These are phyloP conservation scores for Starmerella scarabaei DNA, from an alignment of 805 yeast species.

Conservation along the genomic window DNA sequence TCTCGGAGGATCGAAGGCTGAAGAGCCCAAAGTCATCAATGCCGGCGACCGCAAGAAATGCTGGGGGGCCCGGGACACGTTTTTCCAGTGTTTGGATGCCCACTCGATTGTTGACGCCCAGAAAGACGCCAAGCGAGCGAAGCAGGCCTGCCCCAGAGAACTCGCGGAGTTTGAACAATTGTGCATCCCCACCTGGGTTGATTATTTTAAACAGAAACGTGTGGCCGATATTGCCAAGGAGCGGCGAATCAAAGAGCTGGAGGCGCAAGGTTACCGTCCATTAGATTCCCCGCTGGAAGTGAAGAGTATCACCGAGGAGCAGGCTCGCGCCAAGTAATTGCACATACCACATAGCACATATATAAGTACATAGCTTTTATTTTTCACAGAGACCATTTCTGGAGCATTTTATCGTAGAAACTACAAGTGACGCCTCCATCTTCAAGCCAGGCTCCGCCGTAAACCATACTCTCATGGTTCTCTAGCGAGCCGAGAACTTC, in stretches of 20 bases:
- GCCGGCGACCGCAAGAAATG: conserved; percentile 50
- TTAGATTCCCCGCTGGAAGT: conserved; percentile 18
- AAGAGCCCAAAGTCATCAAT: conserved; percentile 31
- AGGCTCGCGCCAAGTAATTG: conserved; percentile 1
- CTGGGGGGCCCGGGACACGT: conserved; percentile 81
- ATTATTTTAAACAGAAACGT: conserved; percentile 82
- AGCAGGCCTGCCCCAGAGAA: conserved; percentile 43
- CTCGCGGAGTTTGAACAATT: conserved; percentile 50
- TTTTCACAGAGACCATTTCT: conserved; percentile 44
- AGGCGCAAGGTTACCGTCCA: conserved; percentile 41
- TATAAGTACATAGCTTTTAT: not conserved
- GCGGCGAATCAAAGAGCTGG: conserved; percentile 54
- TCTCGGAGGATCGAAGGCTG: conserved; percentile 5
- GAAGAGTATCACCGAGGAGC: conserved; percentile 10
- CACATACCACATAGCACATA: not conserved
- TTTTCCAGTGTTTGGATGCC: conserved; percentile 59
- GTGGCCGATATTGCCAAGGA: conserved; percentile 61
- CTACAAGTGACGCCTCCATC: conserved; percentile 68
- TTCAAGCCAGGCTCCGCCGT: conserved; percentile 80
- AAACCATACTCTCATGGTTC: conserved; percentile 77
- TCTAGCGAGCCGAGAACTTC: conserved; percentile 12
- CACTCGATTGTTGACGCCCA: conserved; percentile 58
- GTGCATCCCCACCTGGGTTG: conserved; percentile 79
- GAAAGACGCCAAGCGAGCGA: conserved; percentile 33
- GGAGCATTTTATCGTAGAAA: conserved; percentile 76